Percentiles rank a stretch among this genome's conserved stretches.
Conservation (phyloP, 1,284 basidiomycete species). For the Pyrrhoderma noxium region DNA sequence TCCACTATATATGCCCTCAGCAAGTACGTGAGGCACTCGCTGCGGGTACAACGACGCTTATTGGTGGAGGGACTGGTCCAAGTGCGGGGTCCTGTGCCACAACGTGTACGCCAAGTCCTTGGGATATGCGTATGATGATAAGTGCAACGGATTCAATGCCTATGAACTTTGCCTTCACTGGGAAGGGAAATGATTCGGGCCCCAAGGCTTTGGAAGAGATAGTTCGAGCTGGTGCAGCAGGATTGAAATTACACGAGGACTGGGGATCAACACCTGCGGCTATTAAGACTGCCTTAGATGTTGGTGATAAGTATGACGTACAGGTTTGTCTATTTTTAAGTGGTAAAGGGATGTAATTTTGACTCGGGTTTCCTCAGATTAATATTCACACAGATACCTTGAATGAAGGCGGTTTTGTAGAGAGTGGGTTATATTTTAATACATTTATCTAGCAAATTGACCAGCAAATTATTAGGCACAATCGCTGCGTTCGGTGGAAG, state of each 20-base stretch:
- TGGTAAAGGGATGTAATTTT: neutral
- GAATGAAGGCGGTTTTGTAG: conserved; percentile 91
- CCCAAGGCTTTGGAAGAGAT: conserved; percentile 72
- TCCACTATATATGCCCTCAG: conserved; percentile 93
- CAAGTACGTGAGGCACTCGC: conserved; percentile 72
- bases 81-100: conserved; percentile 88
- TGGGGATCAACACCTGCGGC: conserved; percentile 92
- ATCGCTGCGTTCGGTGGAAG: conserved; percentile 86
- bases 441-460: conserved; percentile 2
- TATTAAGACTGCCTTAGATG: conserved; percentile 73
- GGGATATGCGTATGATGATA: conserved; percentile 85
- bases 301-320: conserved; percentile 91
- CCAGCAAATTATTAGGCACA: conserved; percentile 50
- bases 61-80: conserved; percentile 93
- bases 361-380: conserved; percentile 38
- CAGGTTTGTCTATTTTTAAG: conserved; percentile 47
- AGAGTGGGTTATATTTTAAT: conserved; percentile 45
- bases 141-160: conserved; percentile 82
- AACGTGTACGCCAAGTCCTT: conserved; percentile 87
- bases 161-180: conserved; percentile 91
- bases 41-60: conserved; percentile 76
- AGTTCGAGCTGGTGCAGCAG: conserved; percentile 81
- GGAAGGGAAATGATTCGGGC: conserved; percentile 91
- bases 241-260: conserved; percentile 96
- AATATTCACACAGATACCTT: conserved; percentile 98